Evolutionary conservation across 2,329 filamentous ascomycete species (phyloP).

Genomic region (Aspergillus fijiensis): DNA sequence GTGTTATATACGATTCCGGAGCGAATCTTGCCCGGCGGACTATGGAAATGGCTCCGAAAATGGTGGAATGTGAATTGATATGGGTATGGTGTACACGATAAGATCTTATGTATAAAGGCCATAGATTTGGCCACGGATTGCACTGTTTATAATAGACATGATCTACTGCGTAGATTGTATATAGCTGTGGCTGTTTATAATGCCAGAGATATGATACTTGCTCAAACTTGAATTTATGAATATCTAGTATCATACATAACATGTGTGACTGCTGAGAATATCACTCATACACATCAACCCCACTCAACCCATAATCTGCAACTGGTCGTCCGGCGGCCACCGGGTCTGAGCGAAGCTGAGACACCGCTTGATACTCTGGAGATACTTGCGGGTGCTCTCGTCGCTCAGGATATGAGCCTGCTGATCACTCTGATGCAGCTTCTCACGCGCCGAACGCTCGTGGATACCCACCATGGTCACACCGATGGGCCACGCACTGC

Average conservation of each 20-base stretch:
- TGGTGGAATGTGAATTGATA: slow-evolving; percentile 11
- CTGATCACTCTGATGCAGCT: slow-evolving; percentile 75
- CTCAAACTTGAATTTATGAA: neutral
- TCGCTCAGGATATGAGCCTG: slow-evolving; percentile 97
- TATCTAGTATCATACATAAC: too few species aligned
- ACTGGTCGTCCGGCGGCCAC: slow-evolving; percentile 89
- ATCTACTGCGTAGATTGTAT: neutral
- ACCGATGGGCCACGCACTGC: slow-evolving; percentile 89
- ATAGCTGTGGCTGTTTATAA: neutral
- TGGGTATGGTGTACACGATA: slow-evolving; percentile 11
- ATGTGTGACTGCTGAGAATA: neutral
- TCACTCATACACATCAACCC: neutral
- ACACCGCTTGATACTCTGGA: slow-evolving; percentile 97
- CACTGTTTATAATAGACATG: neutral
- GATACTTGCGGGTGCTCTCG: slow-evolving; percentile 89
- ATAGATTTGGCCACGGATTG: neutral
- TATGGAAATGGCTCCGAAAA: slow-evolving; percentile 17
- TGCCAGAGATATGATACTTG: neutral
- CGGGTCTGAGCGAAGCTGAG: slow-evolving; percentile 94
- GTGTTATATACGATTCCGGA: neutral
- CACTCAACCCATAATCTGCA: slow-evolving; percentile 85
- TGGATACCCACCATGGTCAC: slow-evolving; percentile 99
- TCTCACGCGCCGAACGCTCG: slow-evolving; percentile 92
- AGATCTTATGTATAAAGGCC: neutral
- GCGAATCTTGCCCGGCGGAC: slow-evolving; percentile 4